phyloP scores from a whole-genome alignment of 352 stramenopile genomes.

The Phytophthora sp. region DNA sequence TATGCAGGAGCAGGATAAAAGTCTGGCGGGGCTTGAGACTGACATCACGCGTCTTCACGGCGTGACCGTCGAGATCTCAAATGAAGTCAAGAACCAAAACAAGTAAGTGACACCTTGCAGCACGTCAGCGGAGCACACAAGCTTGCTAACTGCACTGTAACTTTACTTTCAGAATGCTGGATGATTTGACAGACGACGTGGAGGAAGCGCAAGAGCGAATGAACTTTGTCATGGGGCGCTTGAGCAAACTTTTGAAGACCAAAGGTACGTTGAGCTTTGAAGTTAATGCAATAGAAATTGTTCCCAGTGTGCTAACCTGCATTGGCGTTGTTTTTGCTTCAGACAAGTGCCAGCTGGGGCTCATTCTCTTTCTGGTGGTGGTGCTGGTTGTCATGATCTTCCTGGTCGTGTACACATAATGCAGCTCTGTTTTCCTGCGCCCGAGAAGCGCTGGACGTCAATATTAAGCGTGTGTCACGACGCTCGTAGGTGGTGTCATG shows the following conservation, averaged over 20 bases:
- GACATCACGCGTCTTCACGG: conserved; percentile 64
- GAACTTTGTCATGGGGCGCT: conserved; percentile 83
- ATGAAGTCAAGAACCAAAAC: conserved; percentile 78
- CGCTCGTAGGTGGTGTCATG: background rate
- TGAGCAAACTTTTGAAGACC: conserved; percentile 80
- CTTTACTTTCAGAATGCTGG: conserved; percentile 62
- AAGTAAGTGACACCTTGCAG: conserved; percentile 45
- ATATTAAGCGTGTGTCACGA: conserved; percentile 4
- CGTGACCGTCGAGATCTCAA: conserved; percentile 76
- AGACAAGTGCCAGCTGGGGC: conserved; percentile 82
- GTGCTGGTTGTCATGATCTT: conserved; percentile 81
- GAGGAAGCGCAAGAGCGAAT: conserved; percentile 80
- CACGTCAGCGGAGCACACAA: too few species aligned
- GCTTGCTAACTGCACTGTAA: background rate
- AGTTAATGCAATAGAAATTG: background rate
- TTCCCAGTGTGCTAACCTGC: background rate
- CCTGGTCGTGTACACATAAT: conserved; percentile 85
- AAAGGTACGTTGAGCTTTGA: conserved; percentile 53
- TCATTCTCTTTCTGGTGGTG: conserved; percentile 74
- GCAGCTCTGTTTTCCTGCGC: background rate
- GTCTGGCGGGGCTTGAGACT: conserved; percentile 56
- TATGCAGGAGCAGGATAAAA: conserved; percentile 72
- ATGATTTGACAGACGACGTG: conserved; percentile 74
- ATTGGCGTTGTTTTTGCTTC: conserved; percentile 4
- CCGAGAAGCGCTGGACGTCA: background rate